These are phyloP conservation scores for Leptographium lundbergii DNA, from an alignment of 2,329 filamentous ascomycete genomes.

Conservation along the genomic window DNA sequence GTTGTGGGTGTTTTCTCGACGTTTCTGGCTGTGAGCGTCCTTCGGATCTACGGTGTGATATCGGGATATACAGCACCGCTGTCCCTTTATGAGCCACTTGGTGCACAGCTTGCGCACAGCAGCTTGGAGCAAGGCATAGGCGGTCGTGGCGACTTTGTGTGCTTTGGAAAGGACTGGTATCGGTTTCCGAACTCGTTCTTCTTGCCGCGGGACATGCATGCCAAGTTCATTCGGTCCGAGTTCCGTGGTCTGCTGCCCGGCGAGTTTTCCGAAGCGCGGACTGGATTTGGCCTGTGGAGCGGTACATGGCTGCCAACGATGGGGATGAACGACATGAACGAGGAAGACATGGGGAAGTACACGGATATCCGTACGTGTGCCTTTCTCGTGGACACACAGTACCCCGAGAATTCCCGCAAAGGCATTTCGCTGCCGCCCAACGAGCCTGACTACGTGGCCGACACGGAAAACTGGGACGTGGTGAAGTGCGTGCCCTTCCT, in stretches of 20 bases:
- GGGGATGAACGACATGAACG: slow-evolving; percentile 87
- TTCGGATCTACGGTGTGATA: slow-evolving; percentile 65
- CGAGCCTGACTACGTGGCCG: slow-evolving; percentile 70
- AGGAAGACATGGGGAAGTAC: slow-evolving; percentile 81
- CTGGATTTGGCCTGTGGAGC: slow-evolving; percentile 58
- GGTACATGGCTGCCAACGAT: slow-evolving; percentile 73
- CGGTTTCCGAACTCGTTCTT: slow-evolving; percentile 91
- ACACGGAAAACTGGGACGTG: slow-evolving; percentile 64
- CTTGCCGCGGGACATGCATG: slow-evolving; percentile 67
- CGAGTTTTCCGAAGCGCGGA: slow-evolving; percentile 66
- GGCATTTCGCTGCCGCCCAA: slow-evolving; percentile 37
- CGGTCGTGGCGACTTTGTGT: slow-evolving; percentile 56
- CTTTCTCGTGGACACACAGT: slow-evolving; percentile 81
- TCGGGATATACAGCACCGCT: slow-evolving; percentile 75
- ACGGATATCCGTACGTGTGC: slow-evolving; percentile 62
- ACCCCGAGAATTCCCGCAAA: slow-evolving; percentile 38
- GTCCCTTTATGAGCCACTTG: slow-evolving; percentile 55
- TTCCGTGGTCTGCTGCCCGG: slow-evolving; percentile 83
- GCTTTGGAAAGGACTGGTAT: slow-evolving; percentile 96
- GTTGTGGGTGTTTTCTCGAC: slow-evolving; percentile 21
- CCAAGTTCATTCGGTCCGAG: slow-evolving; percentile 83
- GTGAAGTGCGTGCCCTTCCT: slow-evolving; percentile 69
- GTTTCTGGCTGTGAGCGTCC: slow-evolving; percentile 37
- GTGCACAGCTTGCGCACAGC: slow-evolving; percentile 27
- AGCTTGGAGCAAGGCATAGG: slow-evolving; percentile 27